Base-by-base conservation (phyloP, 2,329 filamentous ascomycete species). In the Dryadomyces quercus-mongolicae region DNA sequence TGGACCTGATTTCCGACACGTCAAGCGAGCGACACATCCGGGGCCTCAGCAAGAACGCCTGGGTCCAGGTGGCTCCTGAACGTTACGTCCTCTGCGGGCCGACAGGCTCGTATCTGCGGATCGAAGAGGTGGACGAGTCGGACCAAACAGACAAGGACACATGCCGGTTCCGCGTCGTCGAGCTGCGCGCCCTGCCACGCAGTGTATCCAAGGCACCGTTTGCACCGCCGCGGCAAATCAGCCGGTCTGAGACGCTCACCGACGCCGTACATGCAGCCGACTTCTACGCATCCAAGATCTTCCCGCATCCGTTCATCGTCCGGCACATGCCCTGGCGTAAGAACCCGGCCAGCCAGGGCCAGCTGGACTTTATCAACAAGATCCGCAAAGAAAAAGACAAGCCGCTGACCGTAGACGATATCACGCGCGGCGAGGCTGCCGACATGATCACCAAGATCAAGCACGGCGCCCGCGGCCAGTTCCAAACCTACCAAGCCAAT, bases 361-460 rank as follows among this genome's bases (percentile, higher is more conserved):
- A 93, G 65, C 66, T 95, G 1, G 71, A 77, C 40, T 84, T 86
- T 54, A 66, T 93, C 53, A 89, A 90, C 63, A 85, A 81, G 62
- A 63, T 84, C 3, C 74, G 84, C 9, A 68, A 68, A 1, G 70
- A 77, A 52, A 58, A 60, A 15, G 68, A 73, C n/a, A 71, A 82
- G 31, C 71, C 77, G 53, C 64, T 90, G 51, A 75, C 70, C 1
- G 61, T 68, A 0, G 69, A 70, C 0, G 76, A 82, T 31, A 62
- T 95, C 55, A 90, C 79, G 15, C 93, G 91, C 64, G 92, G 92
- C 8, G 82, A 81, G 64, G 91, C 90, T 5, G 78, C 78, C 5
- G 91, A 96, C 65, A 91, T 95, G 85, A 95, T 97, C 59, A 94
- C 88, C 8, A 94, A 95, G 68, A 65, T 95, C 57, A 92, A 85